phyloP scores from a whole-genome alignment of 2,329 filamentous ascomycete genomes.

The Fusarium gaditjirri region DNA sequence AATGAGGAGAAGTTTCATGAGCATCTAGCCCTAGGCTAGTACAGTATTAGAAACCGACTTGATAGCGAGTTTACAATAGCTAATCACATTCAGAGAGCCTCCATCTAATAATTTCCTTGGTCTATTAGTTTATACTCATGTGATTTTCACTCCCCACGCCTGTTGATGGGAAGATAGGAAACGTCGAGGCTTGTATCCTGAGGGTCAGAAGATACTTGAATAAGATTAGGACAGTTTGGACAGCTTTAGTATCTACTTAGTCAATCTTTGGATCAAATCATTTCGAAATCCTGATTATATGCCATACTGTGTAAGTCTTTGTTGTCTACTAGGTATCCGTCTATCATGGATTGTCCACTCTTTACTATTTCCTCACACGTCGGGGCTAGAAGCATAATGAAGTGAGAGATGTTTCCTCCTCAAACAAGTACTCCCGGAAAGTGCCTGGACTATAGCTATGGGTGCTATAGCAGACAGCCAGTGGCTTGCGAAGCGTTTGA shows the following conservation, averaged over 20 bases:
- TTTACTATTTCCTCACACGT: neutral
- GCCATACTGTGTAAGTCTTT: neutral
- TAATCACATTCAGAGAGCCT: neutral
- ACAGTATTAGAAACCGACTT: neutral
- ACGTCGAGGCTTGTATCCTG: neutral
- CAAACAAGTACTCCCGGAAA: slow-evolving; percentile 1
- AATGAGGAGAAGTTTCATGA: neutral
- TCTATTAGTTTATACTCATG: too few relatives aligned
- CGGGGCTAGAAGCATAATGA: neutral
- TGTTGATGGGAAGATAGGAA: neutral
- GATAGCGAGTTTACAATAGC: neutral
- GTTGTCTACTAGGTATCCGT: neutral
- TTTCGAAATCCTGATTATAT: too few relatives aligned
- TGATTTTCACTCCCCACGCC: neutral
- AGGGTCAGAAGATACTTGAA: neutral
- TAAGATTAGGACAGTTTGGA: neutral
- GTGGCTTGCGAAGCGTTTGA: slow-evolving; percentile 3
- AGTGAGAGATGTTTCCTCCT: slow-evolving; percentile 21
- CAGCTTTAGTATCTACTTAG: neutral
- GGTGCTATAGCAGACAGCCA: slow-evolving; percentile 6
- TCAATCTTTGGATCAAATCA: neutral
- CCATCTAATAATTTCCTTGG: neutral
- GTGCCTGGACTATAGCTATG: slow-evolving; percentile 4
- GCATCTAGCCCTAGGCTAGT: neutral
- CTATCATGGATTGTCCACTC: neutral